phyloP scores from a whole-genome alignment of 2,329 filamentous ascomycete species.

The Trichoderma guizhouense region DNA sequence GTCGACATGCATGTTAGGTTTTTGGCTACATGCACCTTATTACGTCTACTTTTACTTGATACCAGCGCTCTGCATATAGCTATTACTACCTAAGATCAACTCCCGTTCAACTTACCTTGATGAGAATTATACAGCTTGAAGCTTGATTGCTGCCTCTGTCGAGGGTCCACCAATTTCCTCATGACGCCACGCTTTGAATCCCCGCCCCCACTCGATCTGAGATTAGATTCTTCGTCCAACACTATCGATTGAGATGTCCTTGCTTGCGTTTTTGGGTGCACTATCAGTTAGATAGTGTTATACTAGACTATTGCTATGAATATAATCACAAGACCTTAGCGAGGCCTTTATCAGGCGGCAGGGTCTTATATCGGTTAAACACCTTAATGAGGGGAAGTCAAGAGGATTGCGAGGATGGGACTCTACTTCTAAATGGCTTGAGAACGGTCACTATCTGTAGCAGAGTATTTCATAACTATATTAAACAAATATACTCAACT shows the following conservation, averaged over 20 bases:
- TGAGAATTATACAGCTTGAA: not conserved
- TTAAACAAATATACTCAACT: not conserved
- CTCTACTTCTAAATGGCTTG: not conserved
- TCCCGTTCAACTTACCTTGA: not conserved
- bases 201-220: not conserved
- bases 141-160: not conserved
- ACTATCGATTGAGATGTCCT: not conserved
- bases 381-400: not conserved
- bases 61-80: not conserved
- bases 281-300: not conserved
- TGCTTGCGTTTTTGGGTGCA: not conserved
- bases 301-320: not conserved
- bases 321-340: not conserved
- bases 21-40: not conserved
- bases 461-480: not conserved
- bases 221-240: not conserved
- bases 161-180: not conserved
- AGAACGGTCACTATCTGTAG: fast-evolving
- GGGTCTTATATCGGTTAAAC: not conserved
- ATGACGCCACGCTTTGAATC: not conserved
- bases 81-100: not conserved
- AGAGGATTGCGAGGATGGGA: not conserved
- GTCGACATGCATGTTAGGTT: not conserved
- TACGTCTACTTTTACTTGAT: not conserved
- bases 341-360: not conserved